Evolutionary conservation across 2,329 filamentous ascomycete genomes (phyloP).

Genomic region (Penicillium sp.): DNA sequence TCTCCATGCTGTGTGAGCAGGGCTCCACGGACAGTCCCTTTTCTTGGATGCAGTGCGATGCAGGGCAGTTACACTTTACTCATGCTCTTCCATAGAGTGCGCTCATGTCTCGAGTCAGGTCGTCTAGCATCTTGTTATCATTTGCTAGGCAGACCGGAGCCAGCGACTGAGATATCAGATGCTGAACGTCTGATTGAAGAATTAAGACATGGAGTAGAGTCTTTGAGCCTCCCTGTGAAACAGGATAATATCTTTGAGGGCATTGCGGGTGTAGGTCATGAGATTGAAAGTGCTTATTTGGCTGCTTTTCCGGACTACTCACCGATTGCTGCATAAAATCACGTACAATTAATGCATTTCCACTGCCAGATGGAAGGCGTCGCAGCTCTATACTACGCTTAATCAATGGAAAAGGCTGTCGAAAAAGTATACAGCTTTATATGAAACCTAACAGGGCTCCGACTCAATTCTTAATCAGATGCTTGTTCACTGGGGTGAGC

Average conservation of each 20-base stretch:
- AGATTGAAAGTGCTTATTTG: constrained; percentile 24
- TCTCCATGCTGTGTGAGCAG: not conserved
- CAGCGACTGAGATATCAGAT: constrained; percentile 22
- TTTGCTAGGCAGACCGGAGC: constrained; percentile 19
- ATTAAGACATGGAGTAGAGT: constrained; percentile 19
- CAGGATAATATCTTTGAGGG: constrained; percentile 25
- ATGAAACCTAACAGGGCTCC: not conserved
- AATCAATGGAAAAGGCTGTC: not conserved
- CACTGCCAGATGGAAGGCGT: not conserved
- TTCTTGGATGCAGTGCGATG: constrained; percentile 24
- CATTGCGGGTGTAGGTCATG: constrained; percentile 20
- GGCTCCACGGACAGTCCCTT: constrained; percentile 21
- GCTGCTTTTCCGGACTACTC: constrained; percentile 14
- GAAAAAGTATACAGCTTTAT: not conserved
- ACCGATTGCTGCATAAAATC: not conserved
- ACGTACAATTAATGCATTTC: not conserved
- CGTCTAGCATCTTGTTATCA: constrained; percentile 20
- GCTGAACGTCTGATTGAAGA: constrained; percentile 24
- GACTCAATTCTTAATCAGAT: constrained; percentile 1
- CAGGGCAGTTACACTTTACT: constrained; percentile 24
- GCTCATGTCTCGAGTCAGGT: constrained; percentile 16
- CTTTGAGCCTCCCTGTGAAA: constrained; percentile 16
- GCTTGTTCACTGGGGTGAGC: constrained; percentile 10
- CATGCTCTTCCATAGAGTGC: constrained; percentile 24
- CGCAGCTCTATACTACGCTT: not conserved